Base-by-base conservation (phyloP, 2,329 filamentous ascomycete genomes). In the Lachnellula willkommii region DNA sequence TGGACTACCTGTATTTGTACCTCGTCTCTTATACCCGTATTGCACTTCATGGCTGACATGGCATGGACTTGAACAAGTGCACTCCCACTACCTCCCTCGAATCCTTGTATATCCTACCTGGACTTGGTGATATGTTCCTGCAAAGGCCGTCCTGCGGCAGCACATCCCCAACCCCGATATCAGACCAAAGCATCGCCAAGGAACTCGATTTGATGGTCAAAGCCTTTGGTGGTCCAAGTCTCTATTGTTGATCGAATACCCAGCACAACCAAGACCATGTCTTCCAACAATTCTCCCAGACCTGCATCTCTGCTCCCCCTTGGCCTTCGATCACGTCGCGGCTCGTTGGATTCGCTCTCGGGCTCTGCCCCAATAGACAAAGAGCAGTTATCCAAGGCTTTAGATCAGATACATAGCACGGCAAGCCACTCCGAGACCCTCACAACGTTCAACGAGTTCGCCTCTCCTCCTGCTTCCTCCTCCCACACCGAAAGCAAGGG, bases 361-460 rank as follows among this genome's bases (percentile, higher is more conserved):
- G 73, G 65, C 6, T 70, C 75, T 2, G 72, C 77, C 2, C 78
- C 80, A 49, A 73, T 83, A 42, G 88, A 92, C 70, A 88, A 83
- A 68, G 88, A 90, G 60, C 85, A 89, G 55, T 78, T 93, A 39
- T 84, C 88, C 36, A 83, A 90, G 60, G 82, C 87, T 17, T 83
- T 96, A 58, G 88, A 95, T 72, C 86, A 89, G 65, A 96, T 96
- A 63, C 93, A 96, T 72, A 90, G 79, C 50, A 85, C 89, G 5
- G 91, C 92, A n/a, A 95, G 89, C 67, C 88, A 89, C 69, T 89
- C 89, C 36, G 88, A 88, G 60, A 83, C 85, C 36, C 78, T 97
- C 48, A 97, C 93, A 2, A 95, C 91, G 8, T 97, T 97, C 73
- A 95, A 95, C 73, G 92, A 96, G 68, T 92, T 95, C 66, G 89